A percentile compares a stretch with the other conserved stretches of the same genome.
These are phyloP conservation scores for Shiraia sp. DNA, from an alignment of 2,329 filamentous ascomycete genomes.

Conservation along the genomic window DNA sequence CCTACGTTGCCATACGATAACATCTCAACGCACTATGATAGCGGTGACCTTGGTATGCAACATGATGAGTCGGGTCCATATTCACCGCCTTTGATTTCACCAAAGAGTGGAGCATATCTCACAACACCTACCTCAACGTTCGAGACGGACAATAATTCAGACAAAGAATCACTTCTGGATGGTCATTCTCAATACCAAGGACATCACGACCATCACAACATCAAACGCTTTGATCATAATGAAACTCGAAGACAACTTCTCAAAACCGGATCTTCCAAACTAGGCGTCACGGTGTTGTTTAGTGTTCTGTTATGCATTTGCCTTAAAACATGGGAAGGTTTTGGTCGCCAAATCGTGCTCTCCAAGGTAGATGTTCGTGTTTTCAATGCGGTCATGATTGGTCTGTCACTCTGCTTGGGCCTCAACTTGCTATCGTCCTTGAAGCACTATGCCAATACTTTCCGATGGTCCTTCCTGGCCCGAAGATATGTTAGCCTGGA, in stretches of 20 bases:
- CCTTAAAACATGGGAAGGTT: conserved; percentile 38
- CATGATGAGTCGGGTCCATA: conserved; percentile 17
- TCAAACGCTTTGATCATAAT: conserved; percentile 39
- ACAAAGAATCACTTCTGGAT: conserved; percentile 21
- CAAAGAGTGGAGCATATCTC: conserved; percentile 22
- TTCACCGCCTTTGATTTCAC: conserved; percentile 21
- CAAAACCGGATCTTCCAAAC: conserved; percentile 27
- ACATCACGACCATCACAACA: conserved; percentile 7
- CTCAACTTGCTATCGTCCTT: conserved; percentile 40
- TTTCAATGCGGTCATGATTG: conserved; percentile 41
- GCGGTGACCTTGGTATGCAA: conserved; percentile 29
- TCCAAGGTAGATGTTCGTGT: conserved; percentile 30
- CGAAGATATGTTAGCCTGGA: conserved; percentile 38
- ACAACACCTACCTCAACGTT: conserved; percentile 18
- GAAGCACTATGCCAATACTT: conserved; percentile 38
- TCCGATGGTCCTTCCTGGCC: conserved; percentile 41
- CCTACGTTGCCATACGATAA: conserved; percentile 8
- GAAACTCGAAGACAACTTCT: conserved; percentile 33
- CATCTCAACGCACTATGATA: conserved; percentile 15
- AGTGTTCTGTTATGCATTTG: conserved; percentile 32
- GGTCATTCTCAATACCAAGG: conserved; percentile 10
- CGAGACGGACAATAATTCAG: conserved; percentile 19
- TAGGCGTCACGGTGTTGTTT: conserved; percentile 36
- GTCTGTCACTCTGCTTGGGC: conserved; percentile 39
- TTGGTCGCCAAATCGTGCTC: conserved; percentile 23